phyloP scores from a whole-genome alignment of 768 basidiomycete genomes.

The Dictyophora rubrovolvata region DNA sequence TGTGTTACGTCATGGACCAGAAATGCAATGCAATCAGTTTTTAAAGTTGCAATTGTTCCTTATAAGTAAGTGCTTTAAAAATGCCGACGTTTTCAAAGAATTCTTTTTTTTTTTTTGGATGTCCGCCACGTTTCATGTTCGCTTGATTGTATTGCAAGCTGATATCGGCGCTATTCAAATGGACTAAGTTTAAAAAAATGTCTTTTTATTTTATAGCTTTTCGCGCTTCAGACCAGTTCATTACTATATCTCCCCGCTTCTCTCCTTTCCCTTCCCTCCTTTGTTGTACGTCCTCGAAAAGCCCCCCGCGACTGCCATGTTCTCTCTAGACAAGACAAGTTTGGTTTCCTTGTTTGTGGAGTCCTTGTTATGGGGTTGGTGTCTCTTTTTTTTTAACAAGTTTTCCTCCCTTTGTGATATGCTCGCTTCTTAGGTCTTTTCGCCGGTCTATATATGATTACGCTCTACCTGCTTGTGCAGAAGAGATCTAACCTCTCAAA shows the following conservation, averaged over 20 bases:
- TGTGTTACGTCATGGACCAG: too few relatives aligned
- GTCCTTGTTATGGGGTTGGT: constrained; percentile 4
- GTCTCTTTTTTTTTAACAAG: neutral
- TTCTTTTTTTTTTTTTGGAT: too few relatives aligned
- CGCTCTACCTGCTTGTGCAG: constrained; percentile 7
- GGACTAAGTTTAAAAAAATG: too few relatives aligned
- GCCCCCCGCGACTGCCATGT: neutral
- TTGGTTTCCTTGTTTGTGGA: constrained; percentile 3
- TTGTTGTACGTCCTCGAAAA: neutral
- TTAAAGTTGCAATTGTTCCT: too few relatives aligned
- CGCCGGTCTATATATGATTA: constrained; percentile 1
- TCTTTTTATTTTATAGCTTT: too few relatives aligned
- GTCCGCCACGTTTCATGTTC: neutral
- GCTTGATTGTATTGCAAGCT: neutral
- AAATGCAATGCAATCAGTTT: too few relatives aligned
- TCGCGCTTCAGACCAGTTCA: neutral
- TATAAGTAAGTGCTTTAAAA: too few relatives aligned
- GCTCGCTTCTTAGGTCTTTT: neutral
- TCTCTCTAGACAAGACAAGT: constrained; percentile 4
- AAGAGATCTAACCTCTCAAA: neutral
- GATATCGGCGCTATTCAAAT: neutral
- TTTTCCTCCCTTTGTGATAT: neutral
- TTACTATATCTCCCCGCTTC: neutral
- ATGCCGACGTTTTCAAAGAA: too few relatives aligned
- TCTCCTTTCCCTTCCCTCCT: neutral